Conservation (phyloP, 805 yeast species). For the Yarrowia yakushimensis region DNA sequence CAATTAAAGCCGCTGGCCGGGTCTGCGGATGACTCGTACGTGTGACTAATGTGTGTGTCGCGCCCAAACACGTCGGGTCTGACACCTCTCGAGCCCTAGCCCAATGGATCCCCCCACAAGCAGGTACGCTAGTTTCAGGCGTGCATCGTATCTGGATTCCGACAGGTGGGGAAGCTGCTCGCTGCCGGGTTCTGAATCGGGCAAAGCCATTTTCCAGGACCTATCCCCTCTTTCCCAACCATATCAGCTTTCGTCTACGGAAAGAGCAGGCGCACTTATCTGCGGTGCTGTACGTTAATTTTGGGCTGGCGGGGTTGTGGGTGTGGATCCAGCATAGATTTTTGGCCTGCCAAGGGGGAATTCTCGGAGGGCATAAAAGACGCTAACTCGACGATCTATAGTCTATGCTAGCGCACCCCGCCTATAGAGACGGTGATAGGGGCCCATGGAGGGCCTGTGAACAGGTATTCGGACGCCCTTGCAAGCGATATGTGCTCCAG, state of each 20-base stretch:
- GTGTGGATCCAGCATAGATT: background rate
- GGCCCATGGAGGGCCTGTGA: too few species aligned
- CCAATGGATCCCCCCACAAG: background rate
- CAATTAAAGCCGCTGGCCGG: too few species aligned
- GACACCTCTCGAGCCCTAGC: background rate
- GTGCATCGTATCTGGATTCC: background rate
- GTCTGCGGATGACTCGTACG: too few species aligned
- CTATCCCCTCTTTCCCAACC: background rate
- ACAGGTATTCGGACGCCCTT: too few species aligned
- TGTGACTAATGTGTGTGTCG: too few species aligned
- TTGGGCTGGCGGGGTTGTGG: conserved; percentile 22
- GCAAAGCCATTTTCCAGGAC: background rate
- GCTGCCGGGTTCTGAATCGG: too few species aligned
- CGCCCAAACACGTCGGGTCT: too few species aligned
- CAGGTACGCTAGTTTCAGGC: background rate
- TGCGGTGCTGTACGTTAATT: background rate
- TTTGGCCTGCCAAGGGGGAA: background rate
- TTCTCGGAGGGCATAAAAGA: background rate
- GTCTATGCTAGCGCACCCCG: background rate
- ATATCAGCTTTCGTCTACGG: conserved; percentile 1
- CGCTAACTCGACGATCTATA: background rate
- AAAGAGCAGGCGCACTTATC: conserved; percentile 1
- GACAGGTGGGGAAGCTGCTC: background rate
- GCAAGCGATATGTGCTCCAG: too few species aligned
- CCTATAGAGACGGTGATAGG: too few species aligned